Evolutionary conservation across 495 filamentous ascomycete genomes (phyloP), one percentile per base, ranked within the genome.

Genomic region (Penicillium mononematosum): DNA sequence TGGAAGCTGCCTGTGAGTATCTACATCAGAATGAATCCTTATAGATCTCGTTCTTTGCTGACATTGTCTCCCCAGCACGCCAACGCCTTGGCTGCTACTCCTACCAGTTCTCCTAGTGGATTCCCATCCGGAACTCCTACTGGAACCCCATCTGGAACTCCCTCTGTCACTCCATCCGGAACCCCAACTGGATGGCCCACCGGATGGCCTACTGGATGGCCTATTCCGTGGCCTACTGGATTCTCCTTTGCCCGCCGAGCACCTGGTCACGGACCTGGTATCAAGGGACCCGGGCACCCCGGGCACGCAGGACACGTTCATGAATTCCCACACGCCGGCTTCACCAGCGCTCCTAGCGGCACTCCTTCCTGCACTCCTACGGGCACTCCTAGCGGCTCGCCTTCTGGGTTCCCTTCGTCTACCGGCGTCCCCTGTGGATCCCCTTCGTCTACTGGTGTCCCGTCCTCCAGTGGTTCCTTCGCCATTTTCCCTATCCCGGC

Each of bases 1-100:
- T 59, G 54, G 50, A 53, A 58, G 31, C 50, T 63, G 32, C 59
- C 52, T n/a, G 50, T 58, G n/a, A 14, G 39, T 58, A 44, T 48
- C 31, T 19, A 10, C 24, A 24, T 16, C n/a, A 9, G 6, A 12
- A 29, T 29, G 27, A 1, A 34, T 9, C 10, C 10, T 25, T 48
- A 11, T 36, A 16, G 24, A 34, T 31, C 36, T 39, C 20, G 20
- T 14, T 16, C 14, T 29, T 45, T 51, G 11, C 34, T 22, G n/a
- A 50, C 25, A 32, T 29, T 56, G 22, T 55, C 19, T n/a, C 17
- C 0, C 8, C 16, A 55, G 43, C 19, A 39, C 16, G 43, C 56
- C 20, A 44, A 39, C 49, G 39, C 36, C n/a, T 34, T 50, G 38
- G 24, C 29, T 49, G 22, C 60, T 44, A 17, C 55, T 6, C 52